These are phyloP conservation scores for Exophiala sp. DNA, from an alignment of 2,329 filamentous ascomycete genomes.

Conservation along the genomic window DNA sequence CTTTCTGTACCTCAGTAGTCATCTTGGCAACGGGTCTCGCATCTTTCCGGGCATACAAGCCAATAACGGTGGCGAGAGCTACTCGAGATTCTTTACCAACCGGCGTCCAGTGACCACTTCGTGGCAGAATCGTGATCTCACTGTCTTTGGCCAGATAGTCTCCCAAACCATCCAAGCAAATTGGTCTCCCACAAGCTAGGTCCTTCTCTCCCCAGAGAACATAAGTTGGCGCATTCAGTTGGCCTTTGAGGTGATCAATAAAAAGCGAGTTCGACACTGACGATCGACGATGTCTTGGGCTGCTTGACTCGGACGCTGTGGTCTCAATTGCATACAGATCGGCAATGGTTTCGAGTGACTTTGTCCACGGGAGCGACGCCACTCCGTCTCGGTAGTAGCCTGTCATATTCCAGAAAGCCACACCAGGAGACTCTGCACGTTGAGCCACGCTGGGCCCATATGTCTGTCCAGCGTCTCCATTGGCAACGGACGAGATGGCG, in stretches of 20 bases:
- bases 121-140: constrained; percentile 49
- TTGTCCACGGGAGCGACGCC: constrained; percentile 46
- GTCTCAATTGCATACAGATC: constrained; percentile 45
- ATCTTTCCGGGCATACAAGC: constrained; percentile 16
- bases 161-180: constrained; percentile 52
- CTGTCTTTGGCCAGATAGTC: constrained; percentile 51
- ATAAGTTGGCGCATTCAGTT: constrained; percentile 51
- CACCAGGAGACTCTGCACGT: constrained; percentile 38
- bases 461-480: constrained; percentile 23
- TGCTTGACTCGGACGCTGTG: constrained; percentile 21
- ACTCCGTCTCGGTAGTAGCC: constrained; percentile 54
- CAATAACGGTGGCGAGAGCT: constrained; percentile 38
- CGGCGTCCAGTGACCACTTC: constrained; percentile 54
- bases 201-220: constrained; percentile 54
- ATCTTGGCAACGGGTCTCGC: constrained; percentile 19
- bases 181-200: constrained; percentile 46
- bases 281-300: constrained; percentile 23
- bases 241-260: constrained; percentile 43
- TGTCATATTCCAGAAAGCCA: constrained; percentile 49
- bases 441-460: constrained; percentile 43
- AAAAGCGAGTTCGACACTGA: constrained; percentile 35
- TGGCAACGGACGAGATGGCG: constrained; percentile 19
- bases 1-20: constrained; percentile 21
- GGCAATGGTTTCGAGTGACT: constrained; percentile 49
- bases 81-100: constrained; percentile 44